Percentiles rank a stretch among this genome's conserved stretches.
Conservation (phyloP, 2,329 filamentous ascomycete species). For the Talaromyces islandicus region DNA sequence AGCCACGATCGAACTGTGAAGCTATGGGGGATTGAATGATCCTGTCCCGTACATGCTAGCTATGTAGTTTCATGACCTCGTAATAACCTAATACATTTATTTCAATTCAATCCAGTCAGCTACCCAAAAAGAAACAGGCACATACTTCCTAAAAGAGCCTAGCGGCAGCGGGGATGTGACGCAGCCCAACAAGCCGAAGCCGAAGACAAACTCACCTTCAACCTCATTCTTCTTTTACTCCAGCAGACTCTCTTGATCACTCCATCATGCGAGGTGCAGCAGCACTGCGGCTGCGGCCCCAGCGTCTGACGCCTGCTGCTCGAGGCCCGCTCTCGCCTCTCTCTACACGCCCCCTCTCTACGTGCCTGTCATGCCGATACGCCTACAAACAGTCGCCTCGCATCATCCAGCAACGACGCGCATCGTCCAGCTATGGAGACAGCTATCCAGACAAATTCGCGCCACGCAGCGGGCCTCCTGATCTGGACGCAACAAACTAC, state of each 20-base stretch:
- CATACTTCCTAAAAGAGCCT: not conserved
- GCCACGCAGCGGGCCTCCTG: conserved; percentile 16
- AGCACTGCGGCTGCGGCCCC: not conserved
- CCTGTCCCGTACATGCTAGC: not conserved
- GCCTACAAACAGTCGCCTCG: not conserved
- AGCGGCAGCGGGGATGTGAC: not conserved
- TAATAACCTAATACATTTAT: not conserved
- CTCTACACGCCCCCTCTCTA: not conserved
- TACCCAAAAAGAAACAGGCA: not conserved
- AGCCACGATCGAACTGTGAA: conserved; percentile 95
- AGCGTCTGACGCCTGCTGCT: not conserved
- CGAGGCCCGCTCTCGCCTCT: not conserved
- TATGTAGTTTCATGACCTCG: not conserved
- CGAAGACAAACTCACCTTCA: not conserved
- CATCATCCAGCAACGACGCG: conserved; percentile 2
- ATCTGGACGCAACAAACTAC: conserved; percentile 50
- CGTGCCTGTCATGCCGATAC: conserved; percentile 7
- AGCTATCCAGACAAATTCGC: not conserved
- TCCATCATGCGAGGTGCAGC: not conserved
- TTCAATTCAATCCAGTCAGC: not conserved
- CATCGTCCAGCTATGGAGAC: not conserved
- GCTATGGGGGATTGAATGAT: conserved; percentile 75
- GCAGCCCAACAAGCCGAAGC: not conserved
- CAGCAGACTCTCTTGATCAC: not conserved
- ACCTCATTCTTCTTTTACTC: not conserved